Base-by-base conservation (phyloP, 805 yeast species). In the Saccharomycopsis schoenii region DNA sequence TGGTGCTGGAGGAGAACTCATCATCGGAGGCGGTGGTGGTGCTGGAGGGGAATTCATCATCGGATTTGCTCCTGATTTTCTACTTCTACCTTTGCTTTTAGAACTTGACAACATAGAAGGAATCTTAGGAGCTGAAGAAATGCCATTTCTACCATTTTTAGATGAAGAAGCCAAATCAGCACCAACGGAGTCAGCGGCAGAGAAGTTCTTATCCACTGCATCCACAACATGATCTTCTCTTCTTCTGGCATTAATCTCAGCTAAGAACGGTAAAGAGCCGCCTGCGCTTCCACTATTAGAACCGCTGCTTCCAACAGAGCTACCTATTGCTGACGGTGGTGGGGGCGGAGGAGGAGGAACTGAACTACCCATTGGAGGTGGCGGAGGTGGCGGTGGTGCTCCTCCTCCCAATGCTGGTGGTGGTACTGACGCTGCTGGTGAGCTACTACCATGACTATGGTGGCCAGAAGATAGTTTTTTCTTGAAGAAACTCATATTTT, bases 241-340 rank as follows among this genome's bases (percentile, higher is more conserved):
- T 69, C 86, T 75, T 68, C 79, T 81, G 47, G 79, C 77, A 64
- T 82, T 81, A 58, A 83, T 83, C 61, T 83, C 81, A 1, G 82
- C 83, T 54, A 83, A 73, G 66, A 83, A 83, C 8, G 88, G 87
- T 21, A 83, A 68, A 0, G 75, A 78, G 1, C 82, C 83, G 37
- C 60, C 59, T 11, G 34, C 14, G 17, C 8, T 34, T 2, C 34
- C 52, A 17, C 2, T 42, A 2, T n/a, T 47, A 12, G 52, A 47
- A 24, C 21, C 21, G 8, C 24, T 47, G 14, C 25, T 24, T 66
- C 66, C 14, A 68, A 61, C 57, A 67, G 64, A 19, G 70, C 69
- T 42, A 2, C 65, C 40, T 11, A 67, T 57, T 25, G 65, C 60
- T 8, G 67, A 60, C 1, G 52, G 52, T n/a, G 60, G 51, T 42